Percentiles rank a stretch among this genome's conserved stretches.
These are phyloP conservation scores for Pseudocercospora crystallina DNA, from an alignment of 2,329 filamentous ascomycete species.

Conservation along the genomic window DNA sequence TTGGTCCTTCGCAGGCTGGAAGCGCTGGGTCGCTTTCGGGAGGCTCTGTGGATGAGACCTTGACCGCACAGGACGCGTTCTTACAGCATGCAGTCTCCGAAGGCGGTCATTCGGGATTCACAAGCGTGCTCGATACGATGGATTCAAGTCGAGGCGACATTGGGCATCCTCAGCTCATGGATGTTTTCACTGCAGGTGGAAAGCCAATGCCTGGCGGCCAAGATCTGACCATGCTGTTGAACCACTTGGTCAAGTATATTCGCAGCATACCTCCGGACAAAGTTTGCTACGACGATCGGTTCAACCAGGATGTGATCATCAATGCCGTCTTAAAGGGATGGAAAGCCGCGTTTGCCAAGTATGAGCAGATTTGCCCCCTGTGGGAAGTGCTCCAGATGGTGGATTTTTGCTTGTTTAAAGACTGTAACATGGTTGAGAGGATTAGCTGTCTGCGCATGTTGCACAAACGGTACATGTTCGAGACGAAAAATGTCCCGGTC, in stretches of 20 bases:
- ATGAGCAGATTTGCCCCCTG: conserved; percentile 23
- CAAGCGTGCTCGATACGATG: no score
- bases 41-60: neutral
- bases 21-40: conserved; percentile 1
- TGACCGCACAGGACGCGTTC: no score
- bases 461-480: conserved; percentile 24
- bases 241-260: conserved; percentile 25
- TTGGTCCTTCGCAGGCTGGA: neutral
- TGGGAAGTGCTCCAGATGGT: conserved; percentile 24
- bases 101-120: no score
- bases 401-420: conserved; percentile 24
- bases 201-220: conserved; percentile 16
- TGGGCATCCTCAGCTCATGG: conserved; percentile 15
- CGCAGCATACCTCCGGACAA: conserved; percentile 18
- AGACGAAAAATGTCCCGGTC: conserved; percentile 21
- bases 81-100: no score
- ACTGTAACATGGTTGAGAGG: conserved; percentile 24
- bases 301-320: conserved; percentile 24
- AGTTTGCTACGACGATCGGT: conserved; percentile 25
- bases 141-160: no score
- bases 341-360: conserved; percentile 19
- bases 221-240: conserved; percentile 23
- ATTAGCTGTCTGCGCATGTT: conserved; percentile 24
- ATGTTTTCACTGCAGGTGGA: conserved; percentile 13
- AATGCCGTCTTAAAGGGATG: conserved; percentile 24